Conservation (phyloP, 2,329 filamentous ascomycete species). For the Bipolaris oryzae region DNA sequence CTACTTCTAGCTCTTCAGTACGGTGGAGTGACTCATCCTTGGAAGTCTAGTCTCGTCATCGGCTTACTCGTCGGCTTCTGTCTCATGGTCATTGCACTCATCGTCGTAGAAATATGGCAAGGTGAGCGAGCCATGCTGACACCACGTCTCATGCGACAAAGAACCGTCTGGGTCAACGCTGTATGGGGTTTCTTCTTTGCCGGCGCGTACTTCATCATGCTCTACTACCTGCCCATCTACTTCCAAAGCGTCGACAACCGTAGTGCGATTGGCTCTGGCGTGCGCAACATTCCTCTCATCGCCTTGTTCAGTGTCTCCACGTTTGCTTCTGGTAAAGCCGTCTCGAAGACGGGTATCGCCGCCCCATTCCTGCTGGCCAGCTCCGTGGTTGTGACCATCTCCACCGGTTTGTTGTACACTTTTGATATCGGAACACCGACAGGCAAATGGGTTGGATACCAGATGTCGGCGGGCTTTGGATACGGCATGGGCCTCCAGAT, state of each 20-base stretch:
- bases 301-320: slow-evolving; percentile 33
- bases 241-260: slow-evolving; percentile 53
- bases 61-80: background rate
- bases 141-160: background rate
- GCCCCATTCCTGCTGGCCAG: slow-evolving; percentile 43
- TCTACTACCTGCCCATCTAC: slow-evolving; percentile 58
- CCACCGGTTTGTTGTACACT: slow-evolving; percentile 52
- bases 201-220: slow-evolving; percentile 36
- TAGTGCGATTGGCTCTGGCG: slow-evolving; percentile 46
- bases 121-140: background rate
- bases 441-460: slow-evolving; percentile 55
- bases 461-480: slow-evolving; percentile 52
- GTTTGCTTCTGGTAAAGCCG: background rate
- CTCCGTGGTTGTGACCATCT: slow-evolving; percentile 39
- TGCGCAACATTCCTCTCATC: slow-evolving; percentile 53
- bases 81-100: background rate
- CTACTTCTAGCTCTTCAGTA: slow-evolving; percentile 56
- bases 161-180: background rate
- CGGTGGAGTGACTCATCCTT: slow-evolving; percentile 42
- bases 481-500: slow-evolving; percentile 32
- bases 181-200: background rate
- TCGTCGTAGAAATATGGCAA: background rate
- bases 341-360: slow-evolving; percentile 40
- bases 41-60: slow-evolving; percentile 13
- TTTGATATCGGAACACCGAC: slow-evolving; percentile 45